Conservation (phyloP, 495 filamentous ascomycete genomes). For the Penicillium riverlandense region DNA sequence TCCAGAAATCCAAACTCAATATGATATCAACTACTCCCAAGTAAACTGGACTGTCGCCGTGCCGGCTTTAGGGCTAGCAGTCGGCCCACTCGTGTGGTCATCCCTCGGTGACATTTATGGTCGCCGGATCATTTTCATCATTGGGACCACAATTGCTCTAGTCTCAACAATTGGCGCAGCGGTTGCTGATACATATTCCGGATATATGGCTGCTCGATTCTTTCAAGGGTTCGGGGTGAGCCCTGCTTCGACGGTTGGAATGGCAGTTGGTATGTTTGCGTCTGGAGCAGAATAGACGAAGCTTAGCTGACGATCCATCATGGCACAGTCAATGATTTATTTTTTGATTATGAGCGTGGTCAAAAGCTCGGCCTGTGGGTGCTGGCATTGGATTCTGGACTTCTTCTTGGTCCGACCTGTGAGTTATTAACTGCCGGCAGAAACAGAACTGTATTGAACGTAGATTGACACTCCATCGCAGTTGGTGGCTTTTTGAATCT, state of each 20-base stretch:
- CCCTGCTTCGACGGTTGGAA: constrained; percentile 51
- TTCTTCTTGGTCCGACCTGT: constrained; percentile 47
- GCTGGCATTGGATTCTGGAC: constrained; percentile 48
- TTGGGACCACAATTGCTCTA: constrained; percentile 47
- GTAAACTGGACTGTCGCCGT: constrained; percentile 61
- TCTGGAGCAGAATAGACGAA: background rate
- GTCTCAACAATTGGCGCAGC: constrained; percentile 46
- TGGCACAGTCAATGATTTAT: constrained; percentile 36
- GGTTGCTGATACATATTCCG: constrained; percentile 32
- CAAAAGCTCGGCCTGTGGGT: constrained; percentile 60
- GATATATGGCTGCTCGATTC: constrained; percentile 55
- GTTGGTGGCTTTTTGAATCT: constrained; percentile 52
- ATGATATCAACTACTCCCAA: constrained; percentile 40
- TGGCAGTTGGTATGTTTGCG: constrained; percentile 43
- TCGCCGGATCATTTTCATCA: constrained; percentile 45
- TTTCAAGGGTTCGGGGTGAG: constrained; percentile 57
- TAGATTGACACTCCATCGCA: background rate
- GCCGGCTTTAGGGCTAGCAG: constrained; percentile 49
- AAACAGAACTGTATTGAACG: no score
- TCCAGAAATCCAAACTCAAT: constrained; percentile 41
- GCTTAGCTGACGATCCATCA: no score
- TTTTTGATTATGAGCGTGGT: constrained; percentile 55
- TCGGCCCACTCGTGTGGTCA: constrained; percentile 54
- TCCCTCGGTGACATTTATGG: constrained; percentile 53
- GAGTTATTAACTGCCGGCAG: background rate